Conservation (phyloP, 2,329 filamentous ascomycete species). For the Dothideomycetes sp. region DNA sequence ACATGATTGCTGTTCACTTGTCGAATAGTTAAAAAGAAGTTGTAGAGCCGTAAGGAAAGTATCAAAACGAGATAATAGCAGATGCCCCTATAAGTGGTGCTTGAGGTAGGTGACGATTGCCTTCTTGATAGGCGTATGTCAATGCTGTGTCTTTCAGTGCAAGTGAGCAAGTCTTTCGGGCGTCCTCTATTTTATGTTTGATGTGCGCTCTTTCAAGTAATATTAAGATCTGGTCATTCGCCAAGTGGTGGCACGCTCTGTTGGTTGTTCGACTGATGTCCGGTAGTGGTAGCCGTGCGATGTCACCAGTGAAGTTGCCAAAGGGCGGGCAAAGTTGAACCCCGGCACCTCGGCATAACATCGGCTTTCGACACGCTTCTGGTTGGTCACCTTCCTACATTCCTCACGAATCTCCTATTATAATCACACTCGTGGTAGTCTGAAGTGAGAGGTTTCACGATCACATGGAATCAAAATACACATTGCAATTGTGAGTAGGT, state of each 20-base stretch:
- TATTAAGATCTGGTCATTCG: not conserved
- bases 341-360: constrained; percentile 2
- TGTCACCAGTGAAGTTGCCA: constrained; percentile 8
- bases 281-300: constrained; percentile 5
- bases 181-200: not conserved
- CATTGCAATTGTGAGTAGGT: no score
- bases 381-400: no score
- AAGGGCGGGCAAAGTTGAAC: constrained; percentile 5
- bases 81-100: not conserved
- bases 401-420: no score
- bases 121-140: no score
- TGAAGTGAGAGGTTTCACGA: no score
- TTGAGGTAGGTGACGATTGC: no score
- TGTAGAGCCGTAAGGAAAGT: not conserved
- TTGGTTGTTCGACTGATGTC: constrained; percentile 2
- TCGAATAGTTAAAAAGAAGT: not conserved
- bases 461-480: no score
- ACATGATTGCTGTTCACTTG: constrained; percentile 8
- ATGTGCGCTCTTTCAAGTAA: not conserved
- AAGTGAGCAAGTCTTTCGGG: not conserved
- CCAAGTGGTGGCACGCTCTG: not conserved
- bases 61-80: not conserved
- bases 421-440: no score
- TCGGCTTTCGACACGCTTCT: no score
- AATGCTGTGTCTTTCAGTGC: not conserved